Base-by-base conservation (phyloP, 2,329 filamentous ascomycete genomes). In the Neofusicoccum umdonicola region DNA sequence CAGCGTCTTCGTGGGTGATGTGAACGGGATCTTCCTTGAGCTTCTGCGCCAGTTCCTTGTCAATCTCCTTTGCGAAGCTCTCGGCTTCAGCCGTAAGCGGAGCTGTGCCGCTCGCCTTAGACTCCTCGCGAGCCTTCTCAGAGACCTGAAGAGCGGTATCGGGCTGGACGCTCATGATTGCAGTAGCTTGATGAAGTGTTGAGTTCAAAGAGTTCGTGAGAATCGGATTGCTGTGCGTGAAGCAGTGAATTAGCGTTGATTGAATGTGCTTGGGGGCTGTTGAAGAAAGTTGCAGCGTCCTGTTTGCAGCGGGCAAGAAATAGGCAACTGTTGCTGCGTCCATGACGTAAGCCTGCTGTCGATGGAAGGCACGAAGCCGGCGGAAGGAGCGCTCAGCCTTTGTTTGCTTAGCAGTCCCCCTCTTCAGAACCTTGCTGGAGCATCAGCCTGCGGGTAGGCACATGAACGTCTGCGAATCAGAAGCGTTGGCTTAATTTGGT, bases 1-100 rank as follows among this genome's bases (percentile, higher is more conserved):
- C 73, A 67, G 71, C 72, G 65, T 76, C 75, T 39, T 73, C 73
- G 11, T 67, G 64, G n/a, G 71, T 74, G 67, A 77, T 71, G 66
- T 67, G 69, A 47, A 67, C 62, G n/a, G 73, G 69, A 12, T 73
- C 66, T 3, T 68, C 67, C 52, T 67, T 65, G 44, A 75, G 66
- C 69, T 74, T 75, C 27, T 8, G 12, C 8, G 13, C 50, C 1
- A 56, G 5, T 12, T 35, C 37, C 34, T 57, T 34, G 37, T 34
- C 35, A 12, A 56, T 41, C 39, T 65, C 41, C 39, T 68, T 47
- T n/a, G 51, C 35, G 9, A 58, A 8, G 9, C 35, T 31, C 44
- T 58, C 35, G 19, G 41, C 35, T 50, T 50, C 44, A 19, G 27
- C 17, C 11, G 27, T 13, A 22, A 22, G n/a, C 9, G 13, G 42